Percentiles rank a stretch among this genome's conserved stretches.
Conservation (phyloP, 2,329 filamentous ascomycete species). For the Pseudopithomyces maydicus region DNA sequence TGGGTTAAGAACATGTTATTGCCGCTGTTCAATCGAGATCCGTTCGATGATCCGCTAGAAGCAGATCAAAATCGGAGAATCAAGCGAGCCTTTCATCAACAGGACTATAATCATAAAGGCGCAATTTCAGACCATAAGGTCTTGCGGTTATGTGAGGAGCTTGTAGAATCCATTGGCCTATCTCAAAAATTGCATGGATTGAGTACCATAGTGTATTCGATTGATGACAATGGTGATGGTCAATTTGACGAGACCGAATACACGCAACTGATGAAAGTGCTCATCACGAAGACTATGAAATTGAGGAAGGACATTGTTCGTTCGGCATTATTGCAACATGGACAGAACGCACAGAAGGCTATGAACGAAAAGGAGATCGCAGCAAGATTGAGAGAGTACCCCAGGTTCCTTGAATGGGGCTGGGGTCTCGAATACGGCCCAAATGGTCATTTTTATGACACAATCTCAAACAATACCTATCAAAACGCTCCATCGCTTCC, state of each 20-base stretch:
- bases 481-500: neutral
- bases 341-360: neutral
- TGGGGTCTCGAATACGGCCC: neutral
- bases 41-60: neutral
- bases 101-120: neutral
- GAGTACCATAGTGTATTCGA: neutral
- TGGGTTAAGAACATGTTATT: neutral
- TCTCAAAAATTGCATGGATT: neutral
- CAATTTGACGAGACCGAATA: slow-evolving; percentile 2
- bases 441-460: neutral
- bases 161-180: neutral
- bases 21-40: slow-evolving; percentile 3
- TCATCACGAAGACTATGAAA: neutral
- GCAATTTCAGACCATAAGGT: slow-evolving; percentile 2
- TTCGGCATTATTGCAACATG: neutral
- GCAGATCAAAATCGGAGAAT: neutral
- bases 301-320: neutral
- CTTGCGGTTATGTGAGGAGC: neutral
- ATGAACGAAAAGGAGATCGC: neutral
- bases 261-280: neutral
- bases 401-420: neutral
- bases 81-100: slow-evolving; percentile 3
- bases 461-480: neutral
- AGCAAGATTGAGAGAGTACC: too few relatives aligned
- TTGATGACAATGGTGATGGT: neutral